A percentile compares a stretch with the other conserved stretches of the same genome.
Conservation (phyloP, 257 asterid genomes). For the Solanum ahanhuiri region DNA sequence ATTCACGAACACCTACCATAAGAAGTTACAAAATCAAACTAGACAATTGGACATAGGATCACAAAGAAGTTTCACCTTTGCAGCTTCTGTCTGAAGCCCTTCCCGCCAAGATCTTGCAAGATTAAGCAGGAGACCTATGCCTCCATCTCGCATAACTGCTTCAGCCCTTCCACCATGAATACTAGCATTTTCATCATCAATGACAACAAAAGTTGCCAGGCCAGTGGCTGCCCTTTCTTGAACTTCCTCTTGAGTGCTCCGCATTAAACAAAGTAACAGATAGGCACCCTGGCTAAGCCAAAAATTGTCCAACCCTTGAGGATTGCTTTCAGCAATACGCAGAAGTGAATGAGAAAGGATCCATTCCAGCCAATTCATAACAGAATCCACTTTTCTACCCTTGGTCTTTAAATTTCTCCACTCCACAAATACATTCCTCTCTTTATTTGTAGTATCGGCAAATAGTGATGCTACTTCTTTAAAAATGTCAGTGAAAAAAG, state of each 20-base stretch:
- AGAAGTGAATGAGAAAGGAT: slow-evolving; percentile 59
- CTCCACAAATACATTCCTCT: slow-evolving; percentile 38
- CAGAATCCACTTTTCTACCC: slow-evolving; percentile 37
- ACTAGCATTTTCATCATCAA: slow-evolving; percentile 71
- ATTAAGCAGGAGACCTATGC: slow-evolving; percentile 51
- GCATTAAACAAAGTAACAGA: slow-evolving; percentile 62
- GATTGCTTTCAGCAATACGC: slow-evolving; percentile 70
- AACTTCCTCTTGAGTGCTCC: slow-evolving; percentile 68
- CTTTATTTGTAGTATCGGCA: slow-evolving; percentile 31
- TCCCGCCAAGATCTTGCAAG: slow-evolving; percentile 78
- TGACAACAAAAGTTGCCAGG: slow-evolving; percentile 68
- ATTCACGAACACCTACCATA: neutral
- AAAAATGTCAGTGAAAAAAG: slow-evolving; percentile 43
- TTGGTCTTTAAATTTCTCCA: slow-evolving; percentile 30
- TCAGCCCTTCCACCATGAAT: slow-evolving; percentile 74
- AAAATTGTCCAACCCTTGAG: slow-evolving; percentile 58
- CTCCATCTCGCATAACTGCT: slow-evolving; percentile 59
- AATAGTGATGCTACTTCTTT: slow-evolving; percentile 48
- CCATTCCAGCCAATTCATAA: slow-evolving; percentile 77
- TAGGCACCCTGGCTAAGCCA: slow-evolving; percentile 77
- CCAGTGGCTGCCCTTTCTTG: slow-evolving; percentile 89
- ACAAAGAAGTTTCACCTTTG: slow-evolving; percentile 38
- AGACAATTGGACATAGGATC: neutral
- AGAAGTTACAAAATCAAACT: neutral
- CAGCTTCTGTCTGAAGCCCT: slow-evolving; percentile 82